A percentile compares a stretch with the other conserved stretches of the same genome.
Conservation (phyloP, 208 protist genomes). For the Acanthamoeba culbertsoni region DNA sequence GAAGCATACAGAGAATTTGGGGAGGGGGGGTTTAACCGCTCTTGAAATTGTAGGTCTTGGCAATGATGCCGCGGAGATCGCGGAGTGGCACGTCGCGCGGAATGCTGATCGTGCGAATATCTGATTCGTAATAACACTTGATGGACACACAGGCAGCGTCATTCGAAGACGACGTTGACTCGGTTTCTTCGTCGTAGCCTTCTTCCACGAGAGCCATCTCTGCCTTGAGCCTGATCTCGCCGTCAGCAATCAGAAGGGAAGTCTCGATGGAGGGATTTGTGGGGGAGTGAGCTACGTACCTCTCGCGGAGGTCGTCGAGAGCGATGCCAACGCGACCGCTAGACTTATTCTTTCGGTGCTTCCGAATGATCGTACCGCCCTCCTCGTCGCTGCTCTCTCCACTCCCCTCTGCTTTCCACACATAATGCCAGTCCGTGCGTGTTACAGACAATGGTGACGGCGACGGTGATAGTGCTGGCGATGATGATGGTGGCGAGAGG, state of each 20-base stretch:
- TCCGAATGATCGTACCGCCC: background rate
- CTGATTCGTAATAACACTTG: constrained; percentile 36
- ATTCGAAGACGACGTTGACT: background rate
- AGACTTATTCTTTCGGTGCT: background rate
- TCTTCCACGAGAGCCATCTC: background rate
- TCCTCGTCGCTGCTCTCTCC: constrained; percentile 24
- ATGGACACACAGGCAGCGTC: background rate
- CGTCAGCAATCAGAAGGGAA: background rate
- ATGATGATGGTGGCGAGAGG: background rate
- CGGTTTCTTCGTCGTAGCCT: background rate
- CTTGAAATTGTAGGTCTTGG: constrained; percentile 30
- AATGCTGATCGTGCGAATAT: constrained; percentile 23
- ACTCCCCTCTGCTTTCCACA: background rate
- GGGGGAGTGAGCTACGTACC: too few relatives aligned
- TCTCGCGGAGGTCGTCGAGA: constrained; percentile 12
- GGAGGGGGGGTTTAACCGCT: too few relatives aligned
- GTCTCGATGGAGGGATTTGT: background rate
- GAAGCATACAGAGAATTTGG: background rate
- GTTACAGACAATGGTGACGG: background rate
- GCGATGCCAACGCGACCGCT: background rate
- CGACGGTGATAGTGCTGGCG: background rate
- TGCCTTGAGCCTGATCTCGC: background rate
- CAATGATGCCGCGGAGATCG: constrained; percentile 5
- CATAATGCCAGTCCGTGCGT: background rate
- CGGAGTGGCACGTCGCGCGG: constrained; percentile 9